A percentile compares a stretch with the other conserved stretches of the same genome.
Conservation (phyloP, 1,139 yeast genomes). For the Pneumocystis wakefieldiae region DNA sequence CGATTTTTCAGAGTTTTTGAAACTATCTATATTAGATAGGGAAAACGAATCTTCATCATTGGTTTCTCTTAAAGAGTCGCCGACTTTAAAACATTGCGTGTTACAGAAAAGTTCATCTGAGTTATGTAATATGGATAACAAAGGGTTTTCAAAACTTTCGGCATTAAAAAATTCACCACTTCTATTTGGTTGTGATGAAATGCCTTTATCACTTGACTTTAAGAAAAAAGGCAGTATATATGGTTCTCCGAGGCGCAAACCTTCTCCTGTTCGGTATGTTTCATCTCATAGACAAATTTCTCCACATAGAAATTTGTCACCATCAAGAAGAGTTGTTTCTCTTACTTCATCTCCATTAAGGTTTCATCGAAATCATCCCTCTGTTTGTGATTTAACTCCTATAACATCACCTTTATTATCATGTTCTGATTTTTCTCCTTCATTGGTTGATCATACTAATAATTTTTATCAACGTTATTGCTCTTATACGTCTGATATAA, state of each 20-base stretch:
- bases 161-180: not conserved
- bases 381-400: slow-evolving; percentile 4
- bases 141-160: not conserved
- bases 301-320: not conserved
- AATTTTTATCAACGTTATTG: slow-evolving; percentile 14
- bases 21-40: not conserved
- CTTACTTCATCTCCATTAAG: not conserved
- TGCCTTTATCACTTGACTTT: not conserved
- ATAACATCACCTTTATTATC: slow-evolving; percentile 15
- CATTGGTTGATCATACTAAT: slow-evolving; percentile 11
- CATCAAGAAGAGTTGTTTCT: slow-evolving; percentile 3
- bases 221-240: not conserved
- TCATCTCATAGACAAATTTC: not conserved
- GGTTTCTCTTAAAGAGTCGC: not conserved
- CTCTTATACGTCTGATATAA: slow-evolving; percentile 13
- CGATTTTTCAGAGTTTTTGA: not conserved
- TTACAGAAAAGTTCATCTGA: not conserved
- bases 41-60: not conserved
- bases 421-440: slow-evolving; percentile 11
- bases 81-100: not conserved
- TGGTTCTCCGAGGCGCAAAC: not conserved
- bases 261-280: not conserved
- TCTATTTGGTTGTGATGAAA: not conserved
- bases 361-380: not conserved
- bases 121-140: not conserved